Base-by-base conservation (phyloP, 495 filamentous ascomycete genomes). In the Ramalina intermedia region DNA sequence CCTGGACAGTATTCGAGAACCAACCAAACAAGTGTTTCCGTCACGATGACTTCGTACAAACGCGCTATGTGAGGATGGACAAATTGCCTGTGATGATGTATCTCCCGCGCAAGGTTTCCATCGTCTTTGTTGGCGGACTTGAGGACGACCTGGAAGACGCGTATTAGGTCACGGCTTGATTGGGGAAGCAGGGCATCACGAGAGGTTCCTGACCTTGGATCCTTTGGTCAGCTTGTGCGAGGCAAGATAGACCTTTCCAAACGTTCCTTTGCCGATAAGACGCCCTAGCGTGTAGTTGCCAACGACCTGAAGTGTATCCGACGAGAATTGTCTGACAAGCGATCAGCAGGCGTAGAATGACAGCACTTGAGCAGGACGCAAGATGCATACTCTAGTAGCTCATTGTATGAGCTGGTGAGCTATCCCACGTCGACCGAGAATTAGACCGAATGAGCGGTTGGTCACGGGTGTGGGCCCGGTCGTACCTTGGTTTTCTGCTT, bases 81-180 rank as follows among this genome's bases (percentile, higher is more conserved):
- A 63, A 98, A 94, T 68, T 98, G 91, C 55, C 91, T 84, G 62
- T 98, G 91, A 60, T 98, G 91, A 61, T 98, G 91, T 55, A 98
- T 96, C 62, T 98, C 91, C 49, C 91, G 83, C 36, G 89, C 88
- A 37, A 98, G 81, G 62, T 96, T 96, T 27, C 85, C 76, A 61
- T 98, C 91, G 56, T 90, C 83, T 66, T 94, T 96, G 61, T 87
- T 89, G 48, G 91, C 89, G 41, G 90, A 95, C 66, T 96, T 96
- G 61, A 96, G 86, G 14, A 96, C 90, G 53, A 96, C 89, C 90
- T 93, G 35, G 59, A 47, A 29, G 52, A 35, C 33, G 39, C 53
- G 55, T 53, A n/a, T 41, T 11, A 41, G 8, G 47, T 37, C 21
- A 49, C 26, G 14, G 2, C 37, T n/a, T 21, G 48, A 18, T 37